Evolutionary conservation across 106 monocot genomes (phyloP), one percentile per base, ranked within the genome.

Genomic region (Iris macrosiphon): DNA sequence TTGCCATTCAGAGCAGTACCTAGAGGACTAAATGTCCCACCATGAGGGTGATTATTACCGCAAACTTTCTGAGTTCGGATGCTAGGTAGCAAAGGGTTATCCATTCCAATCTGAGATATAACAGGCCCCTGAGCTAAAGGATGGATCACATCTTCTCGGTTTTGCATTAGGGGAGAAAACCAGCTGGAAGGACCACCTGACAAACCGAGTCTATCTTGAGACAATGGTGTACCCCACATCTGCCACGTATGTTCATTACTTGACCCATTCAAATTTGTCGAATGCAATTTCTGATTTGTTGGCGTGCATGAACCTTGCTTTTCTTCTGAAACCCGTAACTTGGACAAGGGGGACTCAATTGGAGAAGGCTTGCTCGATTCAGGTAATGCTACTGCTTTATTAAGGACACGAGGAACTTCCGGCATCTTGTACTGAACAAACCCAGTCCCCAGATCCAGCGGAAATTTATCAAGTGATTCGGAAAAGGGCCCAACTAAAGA

Each of bases 141-240:
- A 61, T 52, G 60, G 7, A 42, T 30, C 27, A 32, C 32, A 49
- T 72, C 72, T 45, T 88, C 75, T 42, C 61, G 57, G 38, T 43
- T 59, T 24, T 50, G 62, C 23, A 59, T 67, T 20, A 66, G 28
- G 28, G 69, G 59, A 17, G 65, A 76, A 65, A 75, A 68, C 71
- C 76, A 79, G 57, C 44, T 66, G 29, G 68, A 54, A 48, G 74
- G 49, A 3, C 80, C 72, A 67, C 72, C 79, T n/a, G 65, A 65
- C 28, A 79, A 48, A 61, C 77, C 88, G 18, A 84, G 54, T 4
- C 66, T 64, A 54, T 95, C 82, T 35, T 78, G 69, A 46, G 76
- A 43, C 25, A 85, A 60, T 40, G 88, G 85, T 41, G 64, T 66
- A 16, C 75, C 77, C 95, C 95, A 96, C 85, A 96, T 79, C 46